Base-by-base conservation (phyloP, 805 yeast species). In the Hanseniaspora lindneri region DNA sequence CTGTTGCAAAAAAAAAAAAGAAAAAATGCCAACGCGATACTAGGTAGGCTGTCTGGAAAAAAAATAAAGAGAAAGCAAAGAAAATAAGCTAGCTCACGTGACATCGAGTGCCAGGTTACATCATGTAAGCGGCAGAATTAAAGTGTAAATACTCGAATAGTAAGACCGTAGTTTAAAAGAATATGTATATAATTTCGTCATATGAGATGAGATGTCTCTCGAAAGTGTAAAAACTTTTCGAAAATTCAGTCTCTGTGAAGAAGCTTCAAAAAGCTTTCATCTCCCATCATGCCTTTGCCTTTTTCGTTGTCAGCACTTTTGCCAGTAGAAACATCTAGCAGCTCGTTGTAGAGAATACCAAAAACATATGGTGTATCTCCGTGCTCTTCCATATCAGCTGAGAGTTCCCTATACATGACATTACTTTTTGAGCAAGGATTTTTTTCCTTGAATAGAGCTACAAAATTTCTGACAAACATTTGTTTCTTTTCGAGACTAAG, bases 281-380 rank as follows among this genome's bases (percentile, higher is more conserved):
- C 61, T 3, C 60, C 58, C 47, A 57, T 47, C 3, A 52, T 44
- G 17, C 59, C 59, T 8, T 44, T 49, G 9, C 59, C 60, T 27
- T 52, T 51, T 30, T 49, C 47, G 47, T 55, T 57, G 28, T 56
- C 56, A 3, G 40, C 42, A 10, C 59, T 54, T 23, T 55, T 56
- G 3, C 55, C 56, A 21, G 35, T 41, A 5, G 58, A 51, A 16
- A 57, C 55, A 33, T 58, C 53, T 49, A 56, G 49, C 13, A 65
- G 54, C 40, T 65, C 69, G 42, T 61, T 64, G 55, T 65, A 65
- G n/a, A 65, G 42, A n/a, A 65, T 52, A 2, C 69, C 69, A 51
- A 64, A 65, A n/a, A 65, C 60, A 25, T 65, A 58, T 17, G 69
- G 69, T 20, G 66, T 60, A 43, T 65, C 69, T 44, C 56, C 62